These are phyloP conservation scores for Colletotrichum australisinense DNA, from an alignment of 2,329 filamentous ascomycete species.

Conservation along the genomic window DNA sequence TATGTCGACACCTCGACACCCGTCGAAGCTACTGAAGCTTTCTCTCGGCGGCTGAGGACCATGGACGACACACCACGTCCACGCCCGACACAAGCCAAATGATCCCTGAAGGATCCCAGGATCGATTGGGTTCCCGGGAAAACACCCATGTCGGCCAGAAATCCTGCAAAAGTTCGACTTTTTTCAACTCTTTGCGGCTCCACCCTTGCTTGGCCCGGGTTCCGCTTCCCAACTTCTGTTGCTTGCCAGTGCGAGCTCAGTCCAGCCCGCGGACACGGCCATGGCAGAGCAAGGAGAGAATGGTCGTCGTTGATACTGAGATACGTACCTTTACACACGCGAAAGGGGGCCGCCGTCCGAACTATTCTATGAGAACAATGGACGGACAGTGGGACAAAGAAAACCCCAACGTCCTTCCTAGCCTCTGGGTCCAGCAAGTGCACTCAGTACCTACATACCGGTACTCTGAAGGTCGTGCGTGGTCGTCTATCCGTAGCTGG, in stretches of 20 bases:
- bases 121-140: conserved; percentile 30
- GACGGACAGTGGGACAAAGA: neutral
- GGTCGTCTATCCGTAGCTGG: neutral
- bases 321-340: neutral
- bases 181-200: neutral
- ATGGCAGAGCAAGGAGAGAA: neutral
- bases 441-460: no score
- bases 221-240: neutral
- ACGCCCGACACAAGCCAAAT: neutral
- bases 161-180: neutral
- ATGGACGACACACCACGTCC: neutral
- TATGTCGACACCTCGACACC: neutral
- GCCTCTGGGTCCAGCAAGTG: neutral
- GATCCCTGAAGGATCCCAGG: conserved; percentile 25
- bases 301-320: neutral
- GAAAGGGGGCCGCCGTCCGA: neutral
- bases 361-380: neutral
- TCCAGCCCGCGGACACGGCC: neutral
- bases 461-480: neutral
- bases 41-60: conserved; percentile 2
- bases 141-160: conserved; percentile 13
- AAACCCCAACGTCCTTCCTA: neutral
- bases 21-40: conserved; percentile 7
- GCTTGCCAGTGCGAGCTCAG: neutral
- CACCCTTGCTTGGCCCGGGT: neutral